Conservation (phyloP, 1,284 basidiomycete genomes). For the Stygiomarasmius scandens region DNA sequence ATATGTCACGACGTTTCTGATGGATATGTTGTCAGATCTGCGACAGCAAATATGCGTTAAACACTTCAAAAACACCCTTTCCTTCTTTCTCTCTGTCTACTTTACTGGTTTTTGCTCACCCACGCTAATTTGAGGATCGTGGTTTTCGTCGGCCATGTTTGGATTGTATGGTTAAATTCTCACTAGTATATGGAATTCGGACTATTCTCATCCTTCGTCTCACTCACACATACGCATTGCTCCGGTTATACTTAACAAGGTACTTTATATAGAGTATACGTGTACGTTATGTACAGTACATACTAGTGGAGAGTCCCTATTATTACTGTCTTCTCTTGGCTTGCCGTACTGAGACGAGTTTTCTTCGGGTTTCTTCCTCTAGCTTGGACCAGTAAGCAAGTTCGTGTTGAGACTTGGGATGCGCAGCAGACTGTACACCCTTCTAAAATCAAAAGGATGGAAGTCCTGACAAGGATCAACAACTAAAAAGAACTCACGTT, state of each 20-base stretch:
- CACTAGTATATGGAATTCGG: not conserved
- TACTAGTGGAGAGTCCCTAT: not conserved
- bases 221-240: no score
- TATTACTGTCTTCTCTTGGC: conserved; percentile 7
- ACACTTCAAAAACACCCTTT: not conserved
- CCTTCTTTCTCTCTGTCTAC: not conserved
- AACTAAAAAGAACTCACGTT: conserved; percentile 54
- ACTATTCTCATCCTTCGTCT: not conserved
- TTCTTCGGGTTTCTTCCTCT: conserved; percentile 57
- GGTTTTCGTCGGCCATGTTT: not conserved
- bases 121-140: no score
- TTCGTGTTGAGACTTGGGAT: conserved; percentile 62
- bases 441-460: conserved; percentile 35
- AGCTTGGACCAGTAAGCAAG: conserved; percentile 60
- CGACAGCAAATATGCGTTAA: not conserved
- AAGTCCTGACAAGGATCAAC: conserved; percentile 5
- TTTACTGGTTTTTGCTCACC: not conserved
- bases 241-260: no score
- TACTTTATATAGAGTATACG: no score
- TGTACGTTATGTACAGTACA: not conserved
- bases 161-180: not conserved
- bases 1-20: not conserved
- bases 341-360: conserved; percentile 47
- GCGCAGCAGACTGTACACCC: conserved; percentile 52
- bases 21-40: not conserved